A percentile compares a stretch with the other conserved stretches of the same genome.
phyloP scores from a whole-genome alignment of 148 eudicot species.

The Amaranthus palmeri region DNA sequence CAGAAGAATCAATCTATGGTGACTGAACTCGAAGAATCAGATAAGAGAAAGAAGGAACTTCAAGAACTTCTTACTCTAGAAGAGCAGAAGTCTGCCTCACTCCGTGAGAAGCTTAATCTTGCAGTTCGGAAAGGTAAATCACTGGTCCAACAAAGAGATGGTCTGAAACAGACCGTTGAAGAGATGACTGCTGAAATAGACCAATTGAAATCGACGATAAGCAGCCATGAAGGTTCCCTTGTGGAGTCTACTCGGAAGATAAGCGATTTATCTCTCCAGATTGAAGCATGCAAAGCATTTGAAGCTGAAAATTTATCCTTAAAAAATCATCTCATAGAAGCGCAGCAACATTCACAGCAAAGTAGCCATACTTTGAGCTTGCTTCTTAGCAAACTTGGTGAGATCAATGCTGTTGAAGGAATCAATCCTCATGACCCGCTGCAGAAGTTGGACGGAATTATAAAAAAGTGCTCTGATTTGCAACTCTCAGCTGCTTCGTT shows the following conservation, averaged over 20 bases:
- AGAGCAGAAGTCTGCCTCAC: slow-evolving; percentile 82
- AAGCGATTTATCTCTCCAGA: slow-evolving; percentile 38
- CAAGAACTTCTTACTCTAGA: slow-evolving; percentile 68
- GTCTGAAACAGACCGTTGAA: slow-evolving; percentile 69
- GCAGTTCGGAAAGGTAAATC: slow-evolving; percentile 95
- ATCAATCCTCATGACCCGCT: slow-evolving; percentile 47
- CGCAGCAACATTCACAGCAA: slow-evolving; percentile 47
- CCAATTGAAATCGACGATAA: slow-evolving; percentile 53
- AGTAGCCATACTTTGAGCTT: slow-evolving; percentile 47
- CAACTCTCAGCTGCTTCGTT: slow-evolving; percentile 40
- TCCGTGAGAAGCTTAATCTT: slow-evolving; percentile 86
- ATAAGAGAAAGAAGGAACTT: slow-evolving; percentile 41
- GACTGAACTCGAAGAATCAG: slow-evolving; percentile 43
- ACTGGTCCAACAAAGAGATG: slow-evolving; percentile 84
- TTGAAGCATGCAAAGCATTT: slow-evolving; percentile 39
- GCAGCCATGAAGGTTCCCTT: slow-evolving; percentile 39
- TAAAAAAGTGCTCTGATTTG: slow-evolving; percentile 48
- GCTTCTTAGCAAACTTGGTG: slow-evolving; percentile 45
- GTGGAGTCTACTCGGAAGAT: slow-evolving; percentile 50
- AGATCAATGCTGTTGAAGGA: slow-evolving; percentile 38
- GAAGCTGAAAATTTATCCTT: slow-evolving; percentile 54
- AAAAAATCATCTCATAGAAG: slow-evolving; percentile 52
- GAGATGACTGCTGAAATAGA: slow-evolving; percentile 55
- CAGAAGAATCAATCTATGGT: slow-evolving; percentile 48
- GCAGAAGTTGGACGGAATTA: slow-evolving; percentile 58